A percentile compares a stretch with the other conserved stretches of the same genome.
Evolutionary conservation across 1,139 yeast species (phyloP).

Genomic region (Yamadazyma epiphylla): DNA sequence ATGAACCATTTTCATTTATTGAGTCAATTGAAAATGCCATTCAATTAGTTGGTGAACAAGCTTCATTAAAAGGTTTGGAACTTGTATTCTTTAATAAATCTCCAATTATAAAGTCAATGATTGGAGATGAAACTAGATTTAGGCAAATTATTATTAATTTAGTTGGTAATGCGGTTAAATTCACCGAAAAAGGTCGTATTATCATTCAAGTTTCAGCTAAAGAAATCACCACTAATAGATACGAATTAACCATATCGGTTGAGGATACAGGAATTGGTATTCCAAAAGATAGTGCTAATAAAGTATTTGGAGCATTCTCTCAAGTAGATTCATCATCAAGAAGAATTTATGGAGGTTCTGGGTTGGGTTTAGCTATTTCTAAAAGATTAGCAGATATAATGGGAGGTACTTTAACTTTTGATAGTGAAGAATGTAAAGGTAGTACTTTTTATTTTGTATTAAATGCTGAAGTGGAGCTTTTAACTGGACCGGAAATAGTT

Average conservation of each 20-base stretch:
- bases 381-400: slow-evolving; percentile 54
- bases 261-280: slow-evolving; percentile 64
- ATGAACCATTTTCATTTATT: slow-evolving; percentile 45
- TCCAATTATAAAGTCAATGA: slow-evolving; percentile 37
- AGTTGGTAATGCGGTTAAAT: slow-evolving; percentile 57
- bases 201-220: slow-evolving; percentile 34
- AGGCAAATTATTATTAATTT: slow-evolving; percentile 53
- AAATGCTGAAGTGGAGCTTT: slow-evolving; percentile 24
- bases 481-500: slow-evolving; percentile 15
- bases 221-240: slow-evolving; percentile 28
- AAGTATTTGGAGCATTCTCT: slow-evolving; percentile 56
- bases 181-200: slow-evolving; percentile 47
- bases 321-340: slow-evolving; percentile 61
- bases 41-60: slow-evolving; percentile 52
- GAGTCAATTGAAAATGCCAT: slow-evolving; percentile 53
- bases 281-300: slow-evolving; percentile 42
- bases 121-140: slow-evolving; percentile 51
- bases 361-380: slow-evolving; percentile 57
- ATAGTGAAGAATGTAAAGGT: slow-evolving; percentile 49
- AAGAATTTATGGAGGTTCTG: slow-evolving; percentile 58
- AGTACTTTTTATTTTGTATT: slow-evolving; percentile 46
- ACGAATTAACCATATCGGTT: slow-evolving; percentile 41
- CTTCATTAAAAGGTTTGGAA: slow-evolving; percentile 43
- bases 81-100: slow-evolving; percentile 45
- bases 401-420: slow-evolving; percentile 55